Conservation (phyloP, 768 basidiomycete genomes). For the Pisolithus tinctorius region DNA sequence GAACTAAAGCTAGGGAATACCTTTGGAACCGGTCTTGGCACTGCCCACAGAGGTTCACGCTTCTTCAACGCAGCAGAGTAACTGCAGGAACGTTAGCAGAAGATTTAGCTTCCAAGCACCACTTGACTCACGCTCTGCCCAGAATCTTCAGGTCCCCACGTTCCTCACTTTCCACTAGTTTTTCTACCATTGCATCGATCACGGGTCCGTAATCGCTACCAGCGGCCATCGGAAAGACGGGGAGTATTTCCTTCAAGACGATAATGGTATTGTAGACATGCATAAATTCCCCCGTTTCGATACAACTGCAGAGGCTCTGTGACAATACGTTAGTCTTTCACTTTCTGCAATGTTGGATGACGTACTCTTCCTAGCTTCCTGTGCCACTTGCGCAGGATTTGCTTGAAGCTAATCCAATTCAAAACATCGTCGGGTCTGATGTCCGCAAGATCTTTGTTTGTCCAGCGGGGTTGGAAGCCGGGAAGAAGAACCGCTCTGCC, state of each 20-base stretch:
- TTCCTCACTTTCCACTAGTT: conserved; percentile 66
- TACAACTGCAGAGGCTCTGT: conserved; percentile 74
- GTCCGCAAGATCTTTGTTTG: conserved; percentile 34
- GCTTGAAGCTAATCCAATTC: conserved; percentile 63
- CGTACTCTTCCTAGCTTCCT: conserved; percentile 63
- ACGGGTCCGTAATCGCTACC: conserved; percentile 47
- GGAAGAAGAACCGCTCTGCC: conserved; percentile 59
- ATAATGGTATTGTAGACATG: conserved; percentile 96
- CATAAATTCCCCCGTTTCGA: conserved; percentile 90
- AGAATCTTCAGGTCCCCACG: conserved; percentile 81
- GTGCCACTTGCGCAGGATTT: conserved; percentile 80
- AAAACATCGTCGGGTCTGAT: conserved; percentile 48
- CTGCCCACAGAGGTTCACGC: conserved; percentile 53
- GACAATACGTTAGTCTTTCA: conserved; percentile 1
- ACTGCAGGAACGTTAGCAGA: conserved; percentile 28
- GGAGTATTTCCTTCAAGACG: conserved; percentile 84
- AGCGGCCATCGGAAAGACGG: conserved; percentile 75
- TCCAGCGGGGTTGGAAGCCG: conserved; percentile 56
- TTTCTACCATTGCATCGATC: conserved; percentile 57
- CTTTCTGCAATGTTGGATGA: neutral
- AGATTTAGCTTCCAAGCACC: neutral
- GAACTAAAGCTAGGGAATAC: conserved; percentile 15
- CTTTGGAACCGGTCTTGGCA: conserved; percentile 27
- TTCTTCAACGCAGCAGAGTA: conserved; percentile 74
- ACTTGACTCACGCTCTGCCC: conserved; percentile 54